Base-by-base conservation (phyloP, 2,329 filamentous ascomycete genomes). In the Penicillium paneum region DNA sequence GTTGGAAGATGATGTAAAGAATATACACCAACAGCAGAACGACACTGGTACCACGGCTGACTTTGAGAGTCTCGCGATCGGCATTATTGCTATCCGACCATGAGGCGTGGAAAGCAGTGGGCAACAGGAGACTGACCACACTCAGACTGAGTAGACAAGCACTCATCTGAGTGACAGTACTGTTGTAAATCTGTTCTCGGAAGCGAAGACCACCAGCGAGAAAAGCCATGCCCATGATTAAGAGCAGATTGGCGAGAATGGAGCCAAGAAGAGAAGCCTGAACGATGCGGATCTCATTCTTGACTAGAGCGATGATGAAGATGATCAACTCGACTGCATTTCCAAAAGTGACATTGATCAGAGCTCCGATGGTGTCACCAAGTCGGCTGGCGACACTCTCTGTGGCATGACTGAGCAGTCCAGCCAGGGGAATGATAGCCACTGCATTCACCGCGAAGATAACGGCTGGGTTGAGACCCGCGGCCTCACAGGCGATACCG, bases 131-230 rank as follows among this genome's bases (percentile, higher is more conserved):
- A 77, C 91, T 96, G 74, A 90, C 92, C 57, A 96, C 92, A 68
- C 89, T 92, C 73, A 96, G 74, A 78, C 90, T 95, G 63, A 97
- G 83, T 64, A 97, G 80, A 76, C 91, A 96, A 48, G 92, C 92
- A 70, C 91, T 96, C 90, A 96, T 96, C 71, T 97, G 91, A 0
- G 91, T 96, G 55, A 96, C 90, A 21, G 90, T 96, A 74, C 86
- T 94, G 76, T 96, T 97, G 76, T 96, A 97, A 59, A 97, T 87
- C 83, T 96, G 92, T 77, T 97, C 92, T 70, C 89, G 87, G 72
- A 85, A 96, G 59, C 91, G 86, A 51, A 96, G 77, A 59, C 91
- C 92, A 67, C 92, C 92, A 24, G 95, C 76, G 49, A 96, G 82
- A 73, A 97, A 96, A 54, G 87, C 86, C 91, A 96, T 96, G 67